Evolutionary conservation across 2,329 filamentous ascomycete genomes (phyloP), one percentile per base, ranked within the genome.

Genomic region (Esteya vermicola): DNA sequence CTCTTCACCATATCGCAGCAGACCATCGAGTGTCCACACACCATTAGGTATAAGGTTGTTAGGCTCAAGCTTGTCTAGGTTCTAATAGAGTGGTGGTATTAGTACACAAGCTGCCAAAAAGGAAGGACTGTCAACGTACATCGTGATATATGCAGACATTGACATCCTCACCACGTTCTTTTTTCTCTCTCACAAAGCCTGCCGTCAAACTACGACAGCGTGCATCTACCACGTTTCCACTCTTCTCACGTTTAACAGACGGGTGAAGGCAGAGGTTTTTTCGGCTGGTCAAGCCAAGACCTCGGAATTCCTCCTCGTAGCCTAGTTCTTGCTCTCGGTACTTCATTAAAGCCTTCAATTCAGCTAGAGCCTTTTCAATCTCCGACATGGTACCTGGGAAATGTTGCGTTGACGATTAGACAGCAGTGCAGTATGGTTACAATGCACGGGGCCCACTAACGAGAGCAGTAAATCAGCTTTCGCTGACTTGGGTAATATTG

Each of bases 381-480:
- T 98, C 91, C 28, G 91, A 98, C 88, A 98, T 98, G 42, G 91
- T 98, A 64, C 73, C 73, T 77, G 21, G 27, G 7, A 6, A 13
- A 37, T 13, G 25, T 12, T 9, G 19, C 10, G 3, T 13, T 27
- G 23, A 27, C 4, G 6, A 19, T 6, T 9, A n/a, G n/a, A n/a
- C n/a, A n/a, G n/a, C n/a, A n/a, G n/a, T n/a, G n/a, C n/a, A n/a
- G n/a, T n/a, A n/a, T n/a, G n/a, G n/a, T n/a, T n/a, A n/a, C n/a
- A n/a, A n/a, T n/a, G n/a, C n/a, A n/a, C n/a, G n/a, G n/a, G n/a
- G n/a, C n/a, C n/a, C 7, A 48, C 56, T 40, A 39, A 78, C 91
- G 86, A 47, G 91, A 98, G 67, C 91, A 98, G 62, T 98, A 98
- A 41, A 98, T 95, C 38, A 98, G 76, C 61, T 98, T 98, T 41